Conservation (phyloP, 108 stramenopile genomes). For the Schizochytrium sp. region DNA sequence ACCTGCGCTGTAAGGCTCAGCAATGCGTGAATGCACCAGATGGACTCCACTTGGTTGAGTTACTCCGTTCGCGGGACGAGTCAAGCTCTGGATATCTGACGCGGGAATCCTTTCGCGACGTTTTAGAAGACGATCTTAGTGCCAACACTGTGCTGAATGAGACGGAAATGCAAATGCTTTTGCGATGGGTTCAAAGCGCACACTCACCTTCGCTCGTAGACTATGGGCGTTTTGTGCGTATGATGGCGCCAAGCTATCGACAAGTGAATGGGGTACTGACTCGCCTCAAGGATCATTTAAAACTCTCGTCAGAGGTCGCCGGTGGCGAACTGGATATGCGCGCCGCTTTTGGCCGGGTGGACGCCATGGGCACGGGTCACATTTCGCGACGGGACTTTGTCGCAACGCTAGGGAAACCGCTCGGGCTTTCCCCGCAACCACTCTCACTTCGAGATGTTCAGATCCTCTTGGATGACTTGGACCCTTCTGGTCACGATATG, state of each 20-base stretch:
- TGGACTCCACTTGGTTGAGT: neutral
- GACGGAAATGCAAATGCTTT: neutral
- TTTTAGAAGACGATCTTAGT: neutral
- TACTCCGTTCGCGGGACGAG: neutral
- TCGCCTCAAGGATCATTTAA: neutral
- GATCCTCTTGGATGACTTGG: neutral
- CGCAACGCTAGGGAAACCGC: neutral
- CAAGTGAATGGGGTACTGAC: neutral
- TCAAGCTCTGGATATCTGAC: neutral
- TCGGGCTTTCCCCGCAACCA: neutral
- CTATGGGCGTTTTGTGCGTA: neutral
- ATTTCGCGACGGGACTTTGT: neutral
- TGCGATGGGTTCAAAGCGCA: neutral
- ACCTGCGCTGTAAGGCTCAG: neutral
- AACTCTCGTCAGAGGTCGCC: neutral
- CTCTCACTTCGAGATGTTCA: neutral
- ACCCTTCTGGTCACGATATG: neutral
- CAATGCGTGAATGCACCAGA: neutral
- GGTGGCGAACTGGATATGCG: neutral
- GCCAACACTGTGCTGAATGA: neutral
- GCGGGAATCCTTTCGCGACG: neutral
- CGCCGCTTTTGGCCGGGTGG: neutral
- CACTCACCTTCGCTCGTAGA: neutral
- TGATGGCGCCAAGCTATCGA: neutral
- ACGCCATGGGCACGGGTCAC: neutral